These are phyloP conservation scores for Arthrobotrys iridis DNA, from an alignment of 2,329 filamentous ascomycete genomes.

Conservation along the genomic window DNA sequence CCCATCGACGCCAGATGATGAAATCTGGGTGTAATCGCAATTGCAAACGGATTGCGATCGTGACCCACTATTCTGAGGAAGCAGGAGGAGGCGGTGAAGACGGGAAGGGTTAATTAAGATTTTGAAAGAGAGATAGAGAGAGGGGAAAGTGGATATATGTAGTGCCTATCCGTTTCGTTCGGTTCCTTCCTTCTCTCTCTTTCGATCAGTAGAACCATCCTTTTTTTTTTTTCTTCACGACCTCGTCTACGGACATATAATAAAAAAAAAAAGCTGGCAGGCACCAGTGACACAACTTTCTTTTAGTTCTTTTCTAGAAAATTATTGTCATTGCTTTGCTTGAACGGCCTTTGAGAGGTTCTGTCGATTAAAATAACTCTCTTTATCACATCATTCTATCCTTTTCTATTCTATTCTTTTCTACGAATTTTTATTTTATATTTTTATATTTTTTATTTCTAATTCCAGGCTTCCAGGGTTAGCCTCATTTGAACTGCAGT, in stretches of 20 bases:
- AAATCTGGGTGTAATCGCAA: slow-evolving; percentile 17
- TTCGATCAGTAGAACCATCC: not conserved
- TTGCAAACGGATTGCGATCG: slow-evolving; percentile 18
- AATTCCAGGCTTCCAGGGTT: slow-evolving; percentile 23
- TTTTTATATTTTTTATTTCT: slow-evolving; percentile 27
- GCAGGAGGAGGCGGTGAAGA: not conserved
- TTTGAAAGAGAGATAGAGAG: no score
- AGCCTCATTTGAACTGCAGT: slow-evolving; percentile 44
- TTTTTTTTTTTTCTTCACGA: slow-evolving; percentile 9
- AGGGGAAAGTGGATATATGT: slow-evolving; percentile 16
- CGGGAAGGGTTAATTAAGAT: no score
- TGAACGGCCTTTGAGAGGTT: slow-evolving; percentile 49
- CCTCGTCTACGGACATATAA: slow-evolving; percentile 30
- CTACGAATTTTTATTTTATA: slow-evolving; percentile 3
- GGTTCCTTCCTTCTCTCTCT: slow-evolving; percentile 7
- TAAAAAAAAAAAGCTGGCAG: slow-evolving; percentile 36
- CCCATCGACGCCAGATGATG: slow-evolving; percentile 2
- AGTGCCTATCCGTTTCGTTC: not conserved
- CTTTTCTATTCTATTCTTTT: not conserved
- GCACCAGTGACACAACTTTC: slow-evolving; percentile 48
- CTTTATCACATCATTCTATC: not conserved
- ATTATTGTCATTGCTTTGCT: slow-evolving; percentile 25
- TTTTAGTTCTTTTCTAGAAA: slow-evolving; percentile 22
- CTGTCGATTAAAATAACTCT: no score
- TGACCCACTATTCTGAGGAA: slow-evolving; percentile 20